Evolutionary conservation across 495 filamentous ascomycete genomes (phyloP), one percentile per base, ranked within the genome.

Genomic region (Aspergillus sparsus): DNA sequence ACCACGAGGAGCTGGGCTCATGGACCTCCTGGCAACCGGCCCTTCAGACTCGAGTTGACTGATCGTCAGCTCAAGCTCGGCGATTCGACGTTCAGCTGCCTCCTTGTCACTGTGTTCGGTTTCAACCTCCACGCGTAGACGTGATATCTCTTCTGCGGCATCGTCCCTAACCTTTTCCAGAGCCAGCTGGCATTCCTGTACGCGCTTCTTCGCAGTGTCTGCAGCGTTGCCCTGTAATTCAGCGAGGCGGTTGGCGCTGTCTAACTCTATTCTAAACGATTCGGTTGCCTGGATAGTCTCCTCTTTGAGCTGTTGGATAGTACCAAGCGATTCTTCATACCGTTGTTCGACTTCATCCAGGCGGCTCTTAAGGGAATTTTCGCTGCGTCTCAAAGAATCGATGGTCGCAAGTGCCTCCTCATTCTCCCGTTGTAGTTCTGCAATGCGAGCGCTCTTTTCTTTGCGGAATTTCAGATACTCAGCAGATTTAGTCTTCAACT

Each of bases 401-500:
- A 93, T 81, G 8, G 75, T 88, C 8, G 86, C 85, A 61, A 79
- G 85, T 31, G 88, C 84, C 63, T 98, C 93, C 57, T 97, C 93
- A 62, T 93, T 90, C 51, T 88, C 83, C 13, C 91, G 89, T 69
- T 97, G 90, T 33, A 99, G 84, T 67, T 93, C 89, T 10, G 91
- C 78, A 63, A 97, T 89, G 16, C 89, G 87, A 0, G 90, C 84
- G 64, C 87, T 86, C 80, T 97, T 98, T 70, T 99, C 94, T 66
- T 97, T 98, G 57, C 95, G 86, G 78, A 89, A 95, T 63, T 93
- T 97, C 58, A 91, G 82, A 47, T 90, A 84, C 65, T 98, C 95
- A 35, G 84, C 83, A 46, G 78, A 85, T 72, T 96, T 96, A 0
- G 90, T 92, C 75, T 95, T 93, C 21, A 98, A 78, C 71, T 98